phyloP scores from a whole-genome alignment of 345 rosid genomes.

The Citrus hindsii region DNA sequence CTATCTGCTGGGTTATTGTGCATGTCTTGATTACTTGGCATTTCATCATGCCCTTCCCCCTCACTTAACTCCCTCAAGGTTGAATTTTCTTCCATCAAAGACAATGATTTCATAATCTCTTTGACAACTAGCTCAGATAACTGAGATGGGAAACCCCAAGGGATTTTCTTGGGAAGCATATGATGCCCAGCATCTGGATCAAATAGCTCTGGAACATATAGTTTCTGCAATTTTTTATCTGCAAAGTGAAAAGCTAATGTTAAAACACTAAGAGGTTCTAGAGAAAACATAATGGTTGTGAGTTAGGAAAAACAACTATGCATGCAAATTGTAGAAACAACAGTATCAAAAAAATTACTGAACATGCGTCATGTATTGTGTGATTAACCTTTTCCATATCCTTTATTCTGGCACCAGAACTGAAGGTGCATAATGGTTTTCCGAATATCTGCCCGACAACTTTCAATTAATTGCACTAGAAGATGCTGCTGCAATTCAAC shows the following conservation, averaged over 20 bases:
- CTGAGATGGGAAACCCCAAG: slow-evolving; percentile 71
- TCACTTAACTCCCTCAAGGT: slow-evolving; percentile 30
- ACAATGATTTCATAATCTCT: slow-evolving; percentile 51
- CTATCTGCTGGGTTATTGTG: slow-evolving; percentile 31
- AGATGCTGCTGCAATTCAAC: slow-evolving; percentile 45
- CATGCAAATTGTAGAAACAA: neutral
- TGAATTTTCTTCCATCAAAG: slow-evolving; percentile 40
- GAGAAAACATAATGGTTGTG: neutral
- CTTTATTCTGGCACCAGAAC: slow-evolving; percentile 84
- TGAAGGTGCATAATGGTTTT: slow-evolving; percentile 79
- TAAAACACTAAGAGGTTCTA: neutral
- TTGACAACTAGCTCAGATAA: slow-evolving; percentile 72
- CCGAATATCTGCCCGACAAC: slow-evolving; percentile 70
- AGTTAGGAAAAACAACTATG: neutral
- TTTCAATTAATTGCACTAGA: slow-evolving; percentile 46
- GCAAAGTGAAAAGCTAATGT: slow-evolving; percentile 16
- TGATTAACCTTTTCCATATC: slow-evolving; percentile 48
- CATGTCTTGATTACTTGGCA: slow-evolving; percentile 30
- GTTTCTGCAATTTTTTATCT: slow-evolving; percentile 35
- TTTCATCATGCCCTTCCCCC: slow-evolving; percentile 37
- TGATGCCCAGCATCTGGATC: slow-evolving; percentile 57
- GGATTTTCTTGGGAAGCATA: slow-evolving; percentile 57
- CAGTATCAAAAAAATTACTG: neutral
- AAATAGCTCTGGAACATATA: slow-evolving; percentile 34
- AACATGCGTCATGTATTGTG: slow-evolving; percentile 3